Base-by-base conservation (phyloP, 306 rosid genomes). In the Glycine latifolia region DNA sequence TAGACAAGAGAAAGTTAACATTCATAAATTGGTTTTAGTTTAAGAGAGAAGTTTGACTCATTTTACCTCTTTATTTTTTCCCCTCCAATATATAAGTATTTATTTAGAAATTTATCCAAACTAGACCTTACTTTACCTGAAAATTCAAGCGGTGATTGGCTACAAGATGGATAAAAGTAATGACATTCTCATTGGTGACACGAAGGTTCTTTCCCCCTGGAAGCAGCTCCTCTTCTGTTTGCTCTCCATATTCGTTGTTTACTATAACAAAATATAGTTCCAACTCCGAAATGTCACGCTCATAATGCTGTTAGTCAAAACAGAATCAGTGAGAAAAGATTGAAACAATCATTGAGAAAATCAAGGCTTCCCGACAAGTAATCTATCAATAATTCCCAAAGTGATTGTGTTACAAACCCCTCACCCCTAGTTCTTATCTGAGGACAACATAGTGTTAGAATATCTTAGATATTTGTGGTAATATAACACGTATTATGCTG, bases 201-300 rank as follows among this genome's bases (percentile, higher is more conserved):
- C 93, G 97, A 10, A 67, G 69, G 85, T 89, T 88, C 83, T 86
- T 93, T 33, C 98, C 99, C 83, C 90, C 87, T 13, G 95, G 95
- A 71, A 89, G 96, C 68, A 95, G 91, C 88, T 93, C 97, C 88
- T 93, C 99, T 87, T 95, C 98, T 53, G 89, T 90, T 88, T 95
- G 98, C 88, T 93, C 99, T 82, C 99, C 99, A 77, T 95, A 95
- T 87, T 95, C 98, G 61, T 95, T 95, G 84, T 95, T 95, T 84
- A 95, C 78, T 50, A 95, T 91, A 71, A 95, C 97, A 73, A 93
- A 95, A 86, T 95, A 95, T 73, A 95, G 89, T 86, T 95, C 99
- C 69, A 95, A 86, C 48, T 87, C 94, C 31, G 96, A 88, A 77
- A 95, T 79, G 78, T 93, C 92, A 80, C 96, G 96, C 78, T 88